These are phyloP conservation scores for Tolypocladium pustulatum DNA, from an alignment of 2,329 filamentous ascomycete species.

Conservation along the genomic window DNA sequence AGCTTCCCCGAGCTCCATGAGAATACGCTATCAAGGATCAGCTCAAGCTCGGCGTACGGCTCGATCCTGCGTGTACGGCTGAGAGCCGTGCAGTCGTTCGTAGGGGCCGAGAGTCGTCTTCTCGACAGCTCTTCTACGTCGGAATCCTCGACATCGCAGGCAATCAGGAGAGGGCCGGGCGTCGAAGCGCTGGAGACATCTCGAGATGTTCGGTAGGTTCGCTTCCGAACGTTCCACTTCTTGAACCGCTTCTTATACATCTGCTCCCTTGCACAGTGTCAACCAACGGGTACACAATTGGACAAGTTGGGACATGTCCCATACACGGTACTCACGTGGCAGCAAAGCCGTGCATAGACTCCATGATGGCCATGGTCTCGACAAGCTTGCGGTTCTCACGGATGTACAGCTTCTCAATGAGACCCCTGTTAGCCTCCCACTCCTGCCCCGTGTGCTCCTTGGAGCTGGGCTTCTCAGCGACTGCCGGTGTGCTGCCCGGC, in stretches of 20 bases:
- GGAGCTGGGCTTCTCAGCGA: conserved; percentile 13
- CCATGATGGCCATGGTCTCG: conserved; percentile 24
- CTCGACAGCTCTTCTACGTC: conserved; percentile 1
- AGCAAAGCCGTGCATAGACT: conserved; percentile 22
- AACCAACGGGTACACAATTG: not conserved
- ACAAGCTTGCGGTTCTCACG: conserved; percentile 23
- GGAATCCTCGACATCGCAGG: not conserved
- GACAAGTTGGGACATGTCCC: not conserved
- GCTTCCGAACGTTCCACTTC: conserved; percentile 27
- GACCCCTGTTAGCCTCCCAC: conserved; percentile 20
- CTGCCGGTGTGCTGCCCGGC: conserved; percentile 14
- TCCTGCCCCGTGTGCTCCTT: conserved; percentile 25
- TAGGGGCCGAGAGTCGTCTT: not conserved
- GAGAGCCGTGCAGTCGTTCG: conserved; percentile 9
- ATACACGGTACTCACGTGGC: conserved; percentile 21
- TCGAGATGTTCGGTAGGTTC: conserved; percentile 18
- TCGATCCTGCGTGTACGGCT: conserved; percentile 12
- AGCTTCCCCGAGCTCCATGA: conserved; percentile 24
- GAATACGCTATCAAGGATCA: conserved; percentile 21
- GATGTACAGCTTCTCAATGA: conserved; percentile 23
- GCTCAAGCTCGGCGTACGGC: conserved; percentile 18
- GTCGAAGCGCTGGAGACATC: conserved; percentile 1
- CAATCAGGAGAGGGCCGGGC: not conserved
- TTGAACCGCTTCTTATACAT: conserved; percentile 29
- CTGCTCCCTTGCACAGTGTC: conserved; percentile 17